These are phyloP conservation scores for Pseudonectria buxi DNA, from an alignment of 2,329 filamentous ascomycete species.

Conservation along the genomic window DNA sequence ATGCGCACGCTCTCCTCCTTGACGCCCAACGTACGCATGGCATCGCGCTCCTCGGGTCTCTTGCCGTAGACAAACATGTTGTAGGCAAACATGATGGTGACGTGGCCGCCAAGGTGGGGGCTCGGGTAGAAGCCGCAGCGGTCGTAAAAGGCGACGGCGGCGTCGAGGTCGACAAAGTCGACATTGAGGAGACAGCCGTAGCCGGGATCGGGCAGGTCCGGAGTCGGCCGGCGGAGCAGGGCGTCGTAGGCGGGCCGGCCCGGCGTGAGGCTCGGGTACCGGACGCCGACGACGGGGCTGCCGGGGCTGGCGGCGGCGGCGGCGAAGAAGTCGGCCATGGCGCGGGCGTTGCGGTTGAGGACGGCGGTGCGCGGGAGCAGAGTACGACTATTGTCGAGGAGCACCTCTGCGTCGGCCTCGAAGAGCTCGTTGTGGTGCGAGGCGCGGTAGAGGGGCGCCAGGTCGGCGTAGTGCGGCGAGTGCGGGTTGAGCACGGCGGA, in stretches of 20 bases:
- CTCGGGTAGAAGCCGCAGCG: constrained; percentile 41
- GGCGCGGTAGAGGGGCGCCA: constrained; percentile 26
- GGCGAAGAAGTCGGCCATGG: constrained; percentile 34
- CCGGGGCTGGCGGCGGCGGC: constrained; percentile 18
- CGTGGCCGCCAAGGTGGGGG: constrained; percentile 47
- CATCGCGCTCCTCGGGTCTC: constrained; percentile 28
- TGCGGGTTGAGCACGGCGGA: constrained; percentile 42
- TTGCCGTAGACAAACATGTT: constrained; percentile 38
- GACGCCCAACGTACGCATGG: constrained; percentile 33
- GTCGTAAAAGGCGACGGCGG: constrained; percentile 43
- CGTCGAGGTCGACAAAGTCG: constrained; percentile 38
- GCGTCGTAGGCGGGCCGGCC: constrained; percentile 27
- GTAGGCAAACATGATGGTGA: constrained; percentile 43
- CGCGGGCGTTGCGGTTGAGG: constrained; percentile 38
- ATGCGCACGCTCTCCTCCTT: constrained; percentile 38
- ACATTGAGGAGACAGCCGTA: constrained; percentile 50
- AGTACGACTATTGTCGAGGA: constrained; percentile 39
- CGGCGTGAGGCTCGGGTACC: constrained; percentile 36
- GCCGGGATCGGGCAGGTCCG: constrained; percentile 41
- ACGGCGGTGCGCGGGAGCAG: constrained; percentile 33
- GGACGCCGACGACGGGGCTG: constrained; percentile 33
- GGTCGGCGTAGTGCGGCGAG: constrained; percentile 32
- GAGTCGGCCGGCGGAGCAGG: constrained; percentile 30
- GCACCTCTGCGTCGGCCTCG: constrained; percentile 36
- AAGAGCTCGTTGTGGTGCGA: constrained; percentile 40